Percentiles rank a stretch among this genome's conserved stretches.
These are phyloP conservation scores for sorghum (Sorghum bicolor) DNA, from an alignment of 176 grass and related monocot genomes.

Conservation along the genomic window DNA sequence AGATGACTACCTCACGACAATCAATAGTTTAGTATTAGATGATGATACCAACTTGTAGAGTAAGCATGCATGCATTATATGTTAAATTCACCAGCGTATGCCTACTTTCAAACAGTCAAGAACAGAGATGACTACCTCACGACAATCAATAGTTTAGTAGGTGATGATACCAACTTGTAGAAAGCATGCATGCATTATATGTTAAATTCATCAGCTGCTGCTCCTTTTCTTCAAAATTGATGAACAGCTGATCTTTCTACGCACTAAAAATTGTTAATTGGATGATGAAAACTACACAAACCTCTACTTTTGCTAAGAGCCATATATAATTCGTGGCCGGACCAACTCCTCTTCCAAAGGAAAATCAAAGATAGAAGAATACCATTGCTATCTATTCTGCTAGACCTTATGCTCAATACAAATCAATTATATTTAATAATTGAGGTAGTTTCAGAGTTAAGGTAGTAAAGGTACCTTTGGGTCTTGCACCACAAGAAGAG, in stretches of 20 bases:
- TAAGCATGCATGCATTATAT: neutral
- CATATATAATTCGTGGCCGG: too few species aligned
- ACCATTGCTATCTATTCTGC: neutral
- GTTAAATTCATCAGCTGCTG: neutral
- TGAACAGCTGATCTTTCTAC: neutral
- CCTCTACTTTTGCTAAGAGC: neutral
- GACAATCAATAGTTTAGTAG: conserved; percentile 34
- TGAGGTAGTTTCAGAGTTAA: neutral
- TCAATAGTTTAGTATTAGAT: conserved; percentile 14
- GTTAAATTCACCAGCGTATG: neutral
- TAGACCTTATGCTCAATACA: neutral
- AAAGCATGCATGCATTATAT: neutral
- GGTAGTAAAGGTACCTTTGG: conserved; percentile 59
- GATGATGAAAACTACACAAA: neutral
- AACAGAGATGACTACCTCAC: conserved; percentile 89
- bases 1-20: conserved; percentile 86
- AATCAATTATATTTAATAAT: neutral
- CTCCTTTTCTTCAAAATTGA: neutral
- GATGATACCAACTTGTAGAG: neutral
- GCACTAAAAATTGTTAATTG: neutral
- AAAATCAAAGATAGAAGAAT: neutral
- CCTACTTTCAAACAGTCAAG: conserved; percentile 10
- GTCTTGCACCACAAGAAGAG: conserved; percentile 88
- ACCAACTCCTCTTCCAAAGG: neutral
- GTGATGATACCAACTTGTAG: neutral